Conservation (phyloP, 345 rosid genomes). For the Zanthoxylum bungeanum region DNA sequence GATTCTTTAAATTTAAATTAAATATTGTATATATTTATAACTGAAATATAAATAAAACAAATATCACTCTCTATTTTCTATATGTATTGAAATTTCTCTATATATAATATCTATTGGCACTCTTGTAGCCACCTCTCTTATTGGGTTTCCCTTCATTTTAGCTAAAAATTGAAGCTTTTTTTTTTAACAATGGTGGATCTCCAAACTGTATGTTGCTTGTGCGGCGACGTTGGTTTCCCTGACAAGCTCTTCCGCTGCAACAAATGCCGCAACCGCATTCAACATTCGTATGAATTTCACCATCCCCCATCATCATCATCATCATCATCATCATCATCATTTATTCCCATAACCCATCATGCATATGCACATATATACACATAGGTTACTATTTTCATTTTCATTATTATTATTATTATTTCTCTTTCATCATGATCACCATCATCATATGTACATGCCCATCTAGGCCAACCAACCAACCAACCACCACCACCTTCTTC, state of each 20-base stretch:
- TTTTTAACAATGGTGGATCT: slow-evolving; percentile 67
- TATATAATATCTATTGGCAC: background rate
- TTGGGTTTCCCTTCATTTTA: slow-evolving; percentile 11
- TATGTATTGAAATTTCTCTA: background rate
- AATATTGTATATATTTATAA: too few relatives aligned
- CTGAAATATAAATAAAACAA: background rate
- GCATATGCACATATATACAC: background rate
- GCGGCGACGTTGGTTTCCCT: slow-evolving; percentile 96
- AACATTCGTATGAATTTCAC: slow-evolving; percentile 67
- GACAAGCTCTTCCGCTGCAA: slow-evolving; percentile 93
- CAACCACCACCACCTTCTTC: slow-evolving; percentile 1
- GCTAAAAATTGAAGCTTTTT: background rate
- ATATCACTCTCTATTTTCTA: slow-evolving; percentile 13
- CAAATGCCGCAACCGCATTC: slow-evolving; percentile 85
- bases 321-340: slow-evolving; percentile 4
- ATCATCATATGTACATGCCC: slow-evolving; percentile 10
- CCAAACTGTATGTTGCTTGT: slow-evolving; percentile 85
- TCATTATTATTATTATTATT: too few relatives aligned
- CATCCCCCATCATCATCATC: too few relatives aligned
- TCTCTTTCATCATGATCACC: slow-evolving; percentile 7
- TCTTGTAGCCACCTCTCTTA: slow-evolving; percentile 20
- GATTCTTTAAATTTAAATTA: too few relatives aligned
- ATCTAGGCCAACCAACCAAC: slow-evolving; percentile 14
- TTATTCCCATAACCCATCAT: background rate
- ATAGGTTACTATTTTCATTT: too few relatives aligned